These are phyloP conservation scores for Globisporangium cystogenes DNA, from an alignment of 352 stramenopile species.

Conservation along the genomic window DNA sequence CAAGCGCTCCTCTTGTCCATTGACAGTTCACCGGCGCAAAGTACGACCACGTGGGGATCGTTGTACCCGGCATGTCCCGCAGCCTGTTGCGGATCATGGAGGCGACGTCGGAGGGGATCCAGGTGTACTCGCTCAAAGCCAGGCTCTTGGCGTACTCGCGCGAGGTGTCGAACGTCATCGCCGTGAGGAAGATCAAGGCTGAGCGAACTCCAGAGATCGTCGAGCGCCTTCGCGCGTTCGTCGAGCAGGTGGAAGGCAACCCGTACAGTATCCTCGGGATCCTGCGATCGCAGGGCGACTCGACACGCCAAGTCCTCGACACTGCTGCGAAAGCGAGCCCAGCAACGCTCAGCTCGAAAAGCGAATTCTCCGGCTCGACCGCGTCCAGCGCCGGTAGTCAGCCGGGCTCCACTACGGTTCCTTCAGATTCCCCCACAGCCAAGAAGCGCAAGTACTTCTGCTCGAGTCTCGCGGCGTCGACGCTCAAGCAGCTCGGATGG, in stretches of 20 bases:
- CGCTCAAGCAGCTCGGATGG: conserved; percentile 76
- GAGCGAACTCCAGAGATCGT: conserved; percentile 39
- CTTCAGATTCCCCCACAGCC: not conserved
- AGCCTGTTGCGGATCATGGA: conserved; percentile 73
- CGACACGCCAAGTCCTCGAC: conserved; percentile 20
- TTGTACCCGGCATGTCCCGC: conserved; percentile 56
- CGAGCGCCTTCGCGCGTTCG: conserved; percentile 44
- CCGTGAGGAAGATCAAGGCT: conserved; percentile 47
- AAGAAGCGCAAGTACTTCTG: conserved; percentile 82
- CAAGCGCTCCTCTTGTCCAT: conserved; percentile 1
- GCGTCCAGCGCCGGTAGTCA: not conserved
- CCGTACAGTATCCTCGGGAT: conserved; percentile 83
- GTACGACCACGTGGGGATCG: conserved; percentile 80
- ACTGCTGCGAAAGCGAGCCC: not conserved
- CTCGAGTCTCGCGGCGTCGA: conserved; percentile 72
- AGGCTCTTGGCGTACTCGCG: conserved; percentile 73
- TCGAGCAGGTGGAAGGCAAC: conserved; percentile 68
- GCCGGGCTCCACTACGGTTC: not conserved
- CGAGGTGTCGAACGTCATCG: conserved; percentile 80
- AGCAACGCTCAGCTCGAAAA: not conserved
- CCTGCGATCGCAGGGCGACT: conserved; percentile 47
- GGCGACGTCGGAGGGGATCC: conserved; percentile 71
- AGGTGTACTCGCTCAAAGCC: conserved; percentile 74
- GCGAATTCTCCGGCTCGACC: not conserved
- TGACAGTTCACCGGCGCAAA: conserved; percentile 59